Conservation (phyloP, 225 moss, liverwort and hornwort genomes). For the Thuidium tamariscinum region DNA sequence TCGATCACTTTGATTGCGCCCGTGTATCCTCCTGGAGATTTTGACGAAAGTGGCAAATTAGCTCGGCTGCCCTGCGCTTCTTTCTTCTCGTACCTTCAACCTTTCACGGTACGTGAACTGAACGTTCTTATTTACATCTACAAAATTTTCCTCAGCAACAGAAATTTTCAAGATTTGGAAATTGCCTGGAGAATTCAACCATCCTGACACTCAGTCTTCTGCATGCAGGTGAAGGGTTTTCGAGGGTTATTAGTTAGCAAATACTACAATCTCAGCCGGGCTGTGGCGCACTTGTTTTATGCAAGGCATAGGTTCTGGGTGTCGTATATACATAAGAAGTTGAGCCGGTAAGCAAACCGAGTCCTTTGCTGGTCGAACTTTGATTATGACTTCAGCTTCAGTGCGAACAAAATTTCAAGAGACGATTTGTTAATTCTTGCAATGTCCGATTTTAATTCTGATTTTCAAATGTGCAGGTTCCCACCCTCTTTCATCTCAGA, state of each 20-base stretch:
- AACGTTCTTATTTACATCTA: neutral
- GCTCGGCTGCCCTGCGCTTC: constrained; percentile 28
- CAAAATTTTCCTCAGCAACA: neutral
- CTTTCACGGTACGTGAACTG: constrained; percentile 33
- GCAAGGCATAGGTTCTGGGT: constrained; percentile 51
- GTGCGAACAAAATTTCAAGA: neutral
- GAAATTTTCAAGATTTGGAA: neutral
- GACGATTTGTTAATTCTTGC: neutral
- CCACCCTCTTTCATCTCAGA: constrained; percentile 50
- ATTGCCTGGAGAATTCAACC: neutral
- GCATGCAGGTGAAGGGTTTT: constrained; percentile 42
- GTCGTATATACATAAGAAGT: constrained; percentile 26
- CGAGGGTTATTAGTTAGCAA: constrained; percentile 48
- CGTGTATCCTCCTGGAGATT: constrained; percentile 44
- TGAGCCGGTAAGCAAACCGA: constrained; percentile 14
- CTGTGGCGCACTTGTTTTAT: constrained; percentile 37
- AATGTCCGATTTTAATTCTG: neutral
- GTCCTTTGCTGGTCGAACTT: neutral
- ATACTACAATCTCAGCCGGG: constrained; percentile 63
- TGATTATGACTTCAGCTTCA: neutral
- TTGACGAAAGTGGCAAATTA: constrained; percentile 24
- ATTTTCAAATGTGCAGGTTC: constrained; percentile 21
- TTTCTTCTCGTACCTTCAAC: constrained; percentile 36
- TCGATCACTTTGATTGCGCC: constrained; percentile 62
- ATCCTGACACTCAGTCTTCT: neutral